These are phyloP conservation scores for Beta corolliflora DNA, from an alignment of 179 eudicot species.

Conservation along the genomic window DNA sequence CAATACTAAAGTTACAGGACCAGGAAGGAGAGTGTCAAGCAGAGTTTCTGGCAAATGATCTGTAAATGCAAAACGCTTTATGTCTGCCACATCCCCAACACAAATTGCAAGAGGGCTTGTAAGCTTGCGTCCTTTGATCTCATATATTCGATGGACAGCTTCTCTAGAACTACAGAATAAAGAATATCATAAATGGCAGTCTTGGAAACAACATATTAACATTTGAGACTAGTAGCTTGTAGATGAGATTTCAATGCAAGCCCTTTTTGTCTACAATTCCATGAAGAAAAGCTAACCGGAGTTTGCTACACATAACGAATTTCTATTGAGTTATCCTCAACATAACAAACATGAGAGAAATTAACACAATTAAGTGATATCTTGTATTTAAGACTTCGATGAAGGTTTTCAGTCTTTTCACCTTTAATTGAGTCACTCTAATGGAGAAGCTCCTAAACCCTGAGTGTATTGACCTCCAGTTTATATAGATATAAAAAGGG, in stretches of 20 bases:
- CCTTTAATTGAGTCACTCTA: background rate
- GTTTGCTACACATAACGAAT: background rate
- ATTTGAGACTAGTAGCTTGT: slow-evolving; percentile 1
- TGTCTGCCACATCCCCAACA: slow-evolving; percentile 81
- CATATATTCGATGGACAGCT: slow-evolving; percentile 77
- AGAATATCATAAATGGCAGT: slow-evolving; percentile 7
- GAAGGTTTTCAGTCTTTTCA: background rate
- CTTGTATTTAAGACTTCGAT: background rate
- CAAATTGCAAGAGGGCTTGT: slow-evolving; percentile 94
- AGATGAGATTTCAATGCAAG: background rate
- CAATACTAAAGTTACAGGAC: slow-evolving; percentile 87
- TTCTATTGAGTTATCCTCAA: background rate
- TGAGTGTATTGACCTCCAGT: background rate
- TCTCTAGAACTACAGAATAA: slow-evolving; percentile 66
- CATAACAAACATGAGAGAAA: background rate
- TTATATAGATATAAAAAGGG: background rate
- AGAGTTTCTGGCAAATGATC: slow-evolving; percentile 72
- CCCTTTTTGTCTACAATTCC: background rate
- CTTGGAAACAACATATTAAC: background rate
- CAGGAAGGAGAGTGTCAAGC: slow-evolving; percentile 83
- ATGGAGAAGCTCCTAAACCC: too few relatives aligned
- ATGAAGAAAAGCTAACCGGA: background rate
- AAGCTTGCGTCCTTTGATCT: slow-evolving; percentile 82
- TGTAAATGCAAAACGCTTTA: slow-evolving; percentile 66
- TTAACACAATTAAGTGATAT: background rate